Conservation (phyloP, 805 yeast genomes). For the Starmerella apicola region DNA sequence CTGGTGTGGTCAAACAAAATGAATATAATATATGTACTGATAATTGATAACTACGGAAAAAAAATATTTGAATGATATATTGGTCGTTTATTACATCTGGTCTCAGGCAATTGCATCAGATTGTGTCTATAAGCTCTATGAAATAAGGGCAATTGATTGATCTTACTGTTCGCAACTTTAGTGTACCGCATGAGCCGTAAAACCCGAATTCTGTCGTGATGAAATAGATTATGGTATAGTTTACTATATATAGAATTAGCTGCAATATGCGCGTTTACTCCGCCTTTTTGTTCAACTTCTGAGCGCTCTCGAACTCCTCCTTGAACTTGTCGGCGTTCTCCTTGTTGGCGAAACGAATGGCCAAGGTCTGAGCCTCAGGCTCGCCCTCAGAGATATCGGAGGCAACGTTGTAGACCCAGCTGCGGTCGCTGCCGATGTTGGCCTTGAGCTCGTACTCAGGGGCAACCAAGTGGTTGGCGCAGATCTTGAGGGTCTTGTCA, state of each 20-base stretch:
- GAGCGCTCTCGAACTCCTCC: constrained; percentile 80
- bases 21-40: too few relatives aligned
- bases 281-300: constrained; percentile 45
- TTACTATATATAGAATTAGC: too few relatives aligned
- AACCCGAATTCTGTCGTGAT: too few relatives aligned
- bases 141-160: too few relatives aligned
- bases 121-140: too few relatives aligned
- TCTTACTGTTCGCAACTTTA: too few relatives aligned
- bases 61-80: too few relatives aligned
- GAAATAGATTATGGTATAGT: not conserved
- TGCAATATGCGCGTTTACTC: not conserved
- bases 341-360: constrained; percentile 66
- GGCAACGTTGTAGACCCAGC: constrained; percentile 93
- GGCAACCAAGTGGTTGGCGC: constrained; percentile 80
- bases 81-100: too few relatives aligned
- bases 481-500: constrained; percentile 93
- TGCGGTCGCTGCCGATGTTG: constrained; percentile 92
- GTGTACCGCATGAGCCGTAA: too few relatives aligned
- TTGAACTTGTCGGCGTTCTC: constrained; percentile 85
- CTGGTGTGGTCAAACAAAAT: too few relatives aligned
- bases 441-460: constrained; percentile 77
- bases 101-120: too few relatives aligned
- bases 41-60: too few relatives aligned
- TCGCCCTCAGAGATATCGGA: constrained; percentile 93
- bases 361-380: constrained; percentile 92